Conservation (phyloP, 2,329 filamentous ascomycete genomes). For the Immersiporthe knoxdaviesiana region DNA sequence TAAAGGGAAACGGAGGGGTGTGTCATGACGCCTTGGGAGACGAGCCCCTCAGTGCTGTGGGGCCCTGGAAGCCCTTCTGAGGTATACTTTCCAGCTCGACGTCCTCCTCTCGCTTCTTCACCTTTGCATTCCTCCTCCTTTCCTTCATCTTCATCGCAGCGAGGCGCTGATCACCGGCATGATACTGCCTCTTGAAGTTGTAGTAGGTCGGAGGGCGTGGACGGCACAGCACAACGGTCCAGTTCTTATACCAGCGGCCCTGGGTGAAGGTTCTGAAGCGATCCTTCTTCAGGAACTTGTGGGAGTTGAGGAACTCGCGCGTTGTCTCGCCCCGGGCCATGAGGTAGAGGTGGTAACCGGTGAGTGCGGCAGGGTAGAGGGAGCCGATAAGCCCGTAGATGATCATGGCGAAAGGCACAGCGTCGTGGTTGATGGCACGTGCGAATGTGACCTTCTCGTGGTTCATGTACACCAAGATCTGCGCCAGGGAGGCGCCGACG, state of each 20-base stretch:
- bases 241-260: constrained; percentile 74
- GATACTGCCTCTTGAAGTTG: constrained; percentile 77
- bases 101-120: constrained; percentile 44
- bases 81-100: constrained; percentile 76
- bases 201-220: constrained; percentile 88
- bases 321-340: constrained; percentile 93
- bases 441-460: constrained; percentile 69
- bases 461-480: constrained; percentile 73
- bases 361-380: constrained; percentile 81
- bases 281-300: constrained; percentile 92
- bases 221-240: constrained; percentile 77
- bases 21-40: not conserved
- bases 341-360: constrained; percentile 88
- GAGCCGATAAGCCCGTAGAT: constrained; percentile 77
- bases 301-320: constrained; percentile 91
- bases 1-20: not conserved
- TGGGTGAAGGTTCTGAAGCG: constrained; percentile 90
- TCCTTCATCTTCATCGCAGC: constrained; percentile 50
- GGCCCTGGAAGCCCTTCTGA: constrained; percentile 57
- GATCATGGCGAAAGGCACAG: constrained; percentile 85
- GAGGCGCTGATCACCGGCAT: constrained; percentile 83
- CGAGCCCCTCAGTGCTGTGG: constrained; percentile 47
- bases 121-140: constrained; percentile 45
- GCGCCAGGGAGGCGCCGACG: constrained; percentile 75
- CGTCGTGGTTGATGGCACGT: constrained; percentile 68